Evolutionary conservation across 495 filamentous ascomycete species (phyloP), one percentile per base, ranked within the genome.

Genomic region (Penicillium psychrofluorescens): DNA sequence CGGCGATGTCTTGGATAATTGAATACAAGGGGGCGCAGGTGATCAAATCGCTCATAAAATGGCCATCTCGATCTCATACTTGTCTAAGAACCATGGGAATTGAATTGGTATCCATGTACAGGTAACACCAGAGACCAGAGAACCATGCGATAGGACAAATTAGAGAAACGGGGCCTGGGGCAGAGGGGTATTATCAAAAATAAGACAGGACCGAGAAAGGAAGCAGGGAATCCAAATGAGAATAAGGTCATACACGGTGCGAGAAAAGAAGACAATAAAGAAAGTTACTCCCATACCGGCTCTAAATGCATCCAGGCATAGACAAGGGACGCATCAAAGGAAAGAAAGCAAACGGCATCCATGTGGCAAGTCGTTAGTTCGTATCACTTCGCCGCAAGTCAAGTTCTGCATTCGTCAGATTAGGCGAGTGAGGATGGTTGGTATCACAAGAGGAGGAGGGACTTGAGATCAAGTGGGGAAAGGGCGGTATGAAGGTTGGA

Each of bases 281-380:
- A 47, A 55, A 37, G 46, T 11, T 44, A 49, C 56, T 43, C 29
- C 32, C 44, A 34, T 6, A 41, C 38, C 29, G 39, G 35, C 34
- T 59, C 54, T 57, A 50, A 55, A 58, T 66, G 66, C 59, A 54
- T 53, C 61, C 64, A 64, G 57, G 58, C 50, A 53, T 57, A 50
- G 44, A 58, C 38, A 53, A 48, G 41, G 27, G 41, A 4, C 22
- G 32, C 29, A 30, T 60, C 54, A 49, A 55, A 40, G 44, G 52
- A 55, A 44, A 4, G 16, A 4, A 22, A 22, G 6, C 22, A 22
- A 22, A 22, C 22, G 22, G 2, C 46, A 42, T 51, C 48, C 55
- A 40, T 53, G 33, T 34, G 6, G 32, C 22, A 48, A 45, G 37
- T 57, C 56, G 35, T 59, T 45, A 59, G 22, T 32, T 57, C 54